Conservation (phyloP, 148 eudicot genomes). For the Spergularia bocconei region DNA sequence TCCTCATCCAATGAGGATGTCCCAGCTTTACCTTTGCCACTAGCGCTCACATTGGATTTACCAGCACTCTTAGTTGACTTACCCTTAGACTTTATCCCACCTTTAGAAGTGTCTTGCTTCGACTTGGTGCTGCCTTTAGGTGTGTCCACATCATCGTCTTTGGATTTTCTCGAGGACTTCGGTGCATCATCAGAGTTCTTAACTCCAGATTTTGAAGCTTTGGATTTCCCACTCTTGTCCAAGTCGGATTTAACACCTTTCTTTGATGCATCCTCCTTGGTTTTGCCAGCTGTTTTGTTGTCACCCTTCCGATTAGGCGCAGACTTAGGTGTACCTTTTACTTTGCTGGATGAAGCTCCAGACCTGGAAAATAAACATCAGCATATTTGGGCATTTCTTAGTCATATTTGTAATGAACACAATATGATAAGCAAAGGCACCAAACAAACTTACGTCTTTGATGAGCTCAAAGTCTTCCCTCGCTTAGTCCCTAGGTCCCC, state of each 20-base stretch:
- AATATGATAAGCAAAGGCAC: not conserved
- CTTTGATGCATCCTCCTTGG: constrained; percentile 39
- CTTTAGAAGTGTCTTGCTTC: constrained; percentile 31
- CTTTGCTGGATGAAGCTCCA: constrained; percentile 49
- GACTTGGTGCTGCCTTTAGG: constrained; percentile 29
- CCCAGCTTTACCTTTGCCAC: constrained; percentile 38
- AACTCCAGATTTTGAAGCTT: constrained; percentile 26
- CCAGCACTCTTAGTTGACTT: constrained; percentile 39
- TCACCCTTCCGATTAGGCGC: constrained; percentile 13
- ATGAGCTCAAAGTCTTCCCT: constrained; percentile 36
- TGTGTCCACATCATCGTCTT: constrained; percentile 32
- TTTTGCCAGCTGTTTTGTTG: constrained; percentile 36
- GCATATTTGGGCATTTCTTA: not conserved
- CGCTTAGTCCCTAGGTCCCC: constrained; percentile 33
- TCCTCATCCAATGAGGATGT: constrained; percentile 39
- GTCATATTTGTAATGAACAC: not conserved
- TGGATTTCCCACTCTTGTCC: constrained; percentile 31
- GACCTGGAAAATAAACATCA: constrained; percentile 15
- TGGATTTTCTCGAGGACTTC: constrained; percentile 36
- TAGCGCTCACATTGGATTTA: constrained; percentile 31
- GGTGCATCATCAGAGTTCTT: constrained; percentile 28
- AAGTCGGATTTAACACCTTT: constrained; percentile 30
- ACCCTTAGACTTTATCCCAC: constrained; percentile 42
- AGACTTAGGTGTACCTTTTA: constrained; percentile 38
- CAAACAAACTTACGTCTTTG: constrained; percentile 43